A percentile compares a stretch with the other conserved stretches of the same genome.
Evolutionary conservation across 2,329 filamentous ascomycete species (phyloP).

Genomic region (Colletotrichum tamarilloi): DNA sequence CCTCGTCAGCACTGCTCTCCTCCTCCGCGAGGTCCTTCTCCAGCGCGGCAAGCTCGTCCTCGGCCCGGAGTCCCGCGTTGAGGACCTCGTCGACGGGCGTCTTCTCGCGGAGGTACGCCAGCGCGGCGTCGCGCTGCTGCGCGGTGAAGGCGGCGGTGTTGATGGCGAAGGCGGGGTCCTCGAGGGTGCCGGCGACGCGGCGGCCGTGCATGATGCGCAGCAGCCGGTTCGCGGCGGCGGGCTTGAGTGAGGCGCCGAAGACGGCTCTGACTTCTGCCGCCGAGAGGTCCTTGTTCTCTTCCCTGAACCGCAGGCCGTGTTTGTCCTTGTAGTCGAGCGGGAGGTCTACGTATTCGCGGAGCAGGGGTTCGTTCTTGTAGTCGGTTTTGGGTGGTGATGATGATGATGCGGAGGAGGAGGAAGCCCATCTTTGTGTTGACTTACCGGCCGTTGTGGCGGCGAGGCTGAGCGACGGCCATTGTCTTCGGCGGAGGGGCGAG

Average conservation of each 20-base stretch:
- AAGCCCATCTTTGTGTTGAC: not conserved
- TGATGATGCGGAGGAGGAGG: conserved; percentile 5
- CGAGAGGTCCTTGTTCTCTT: conserved; percentile 56
- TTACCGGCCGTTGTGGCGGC: not conserved
- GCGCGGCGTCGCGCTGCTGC: conserved; percentile 56
- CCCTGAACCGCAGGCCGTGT: conserved; percentile 62
- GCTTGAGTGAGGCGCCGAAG: conserved; percentile 61
- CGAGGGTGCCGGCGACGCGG: conserved; percentile 71
- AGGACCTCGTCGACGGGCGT: conserved; percentile 69
- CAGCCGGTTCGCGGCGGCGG: conserved; percentile 61
- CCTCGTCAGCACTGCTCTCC: conserved; percentile 27
- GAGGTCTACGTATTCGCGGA: conserved; percentile 68
- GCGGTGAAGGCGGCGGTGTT: conserved; percentile 59
- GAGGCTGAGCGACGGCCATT: conserved; percentile 24
- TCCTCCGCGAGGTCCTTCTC: conserved; percentile 49
- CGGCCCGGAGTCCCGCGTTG: conserved; percentile 70
- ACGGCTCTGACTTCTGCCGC: conserved; percentile 57
- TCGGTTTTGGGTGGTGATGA: conserved; percentile 25
- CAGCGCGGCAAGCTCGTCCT: conserved; percentile 69
- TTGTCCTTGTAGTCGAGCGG: conserved; percentile 67
- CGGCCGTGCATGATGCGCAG: conserved; percentile 71
- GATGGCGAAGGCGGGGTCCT: conserved; percentile 63
- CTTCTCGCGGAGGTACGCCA: conserved; percentile 66
- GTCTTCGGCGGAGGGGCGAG: not conserved
- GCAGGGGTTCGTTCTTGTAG: conserved; percentile 42